Evolutionary conservation across 2,329 filamentous ascomycete species (phyloP), one percentile per base, ranked within the genome.

Genomic region (Ampelomyces quisqualis): DNA sequence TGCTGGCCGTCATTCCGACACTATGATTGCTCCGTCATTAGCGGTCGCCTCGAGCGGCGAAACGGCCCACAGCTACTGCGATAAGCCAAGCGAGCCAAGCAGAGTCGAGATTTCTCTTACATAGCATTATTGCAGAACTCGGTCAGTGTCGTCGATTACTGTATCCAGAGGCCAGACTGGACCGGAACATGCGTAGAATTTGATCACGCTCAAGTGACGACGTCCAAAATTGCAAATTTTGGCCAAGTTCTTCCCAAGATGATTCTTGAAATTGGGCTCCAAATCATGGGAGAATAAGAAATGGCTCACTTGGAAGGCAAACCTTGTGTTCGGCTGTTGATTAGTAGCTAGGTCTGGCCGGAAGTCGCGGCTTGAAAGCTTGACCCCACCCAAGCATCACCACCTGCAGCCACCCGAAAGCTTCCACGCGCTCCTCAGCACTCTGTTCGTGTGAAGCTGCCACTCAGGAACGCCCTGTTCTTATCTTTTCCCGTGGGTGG

Each of bases 71-170:
- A 29, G 9, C 11, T 5, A 3, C n/a, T 21, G 30, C 30, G 30
- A 32, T 32, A 32, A 32, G 30, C 30, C 30, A 32, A 32, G 30
- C 18, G n/a, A 13, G 20, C 30, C 30, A 32, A 32, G 30, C 30
- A 17, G n/a, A n/a, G 10, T 21, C 18, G 3, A 9, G 17, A 13
- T 32, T 30, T 32, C 18, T 13, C 19, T 32, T 32, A 32, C 30
- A n/a, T n/a, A n/a, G n/a, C n/a, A n/a, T n/a, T 18, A 32, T 32
- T 13, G 17, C 11, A 32, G 30, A 32, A 32, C n/a, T 32, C 22
- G 22, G 22, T 8, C 22, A 24, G 30, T 49, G 49, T 57, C 49
- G 47, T 40, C 39, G 40, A 50, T 55, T 51, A 40, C 51, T 38
- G 18, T 7, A 30, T 9, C 14, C 34, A 20, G 31, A 20, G 27